Percentiles rank a stretch among this genome's conserved stretches.
Conservation (phyloP, 2,329 filamentous ascomycete species). For the Xylariaceae sp. region DNA sequence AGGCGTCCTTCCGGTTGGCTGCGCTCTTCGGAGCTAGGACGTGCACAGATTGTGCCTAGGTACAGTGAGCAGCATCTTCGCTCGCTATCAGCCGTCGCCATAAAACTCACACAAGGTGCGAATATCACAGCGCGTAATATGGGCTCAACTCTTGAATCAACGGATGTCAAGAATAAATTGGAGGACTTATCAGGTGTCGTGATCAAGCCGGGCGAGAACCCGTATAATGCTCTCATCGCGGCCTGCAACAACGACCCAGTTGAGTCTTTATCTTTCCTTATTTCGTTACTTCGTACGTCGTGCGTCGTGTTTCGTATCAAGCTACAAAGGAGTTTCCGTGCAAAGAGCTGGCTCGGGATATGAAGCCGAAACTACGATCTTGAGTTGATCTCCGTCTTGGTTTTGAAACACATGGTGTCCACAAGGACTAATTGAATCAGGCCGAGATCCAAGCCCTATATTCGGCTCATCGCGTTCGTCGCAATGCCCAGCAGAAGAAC, state of each 20-base stretch:
- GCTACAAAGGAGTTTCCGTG: no score
- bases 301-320: not conserved
- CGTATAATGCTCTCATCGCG: conserved; percentile 69
- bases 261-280: conserved; percentile 29
- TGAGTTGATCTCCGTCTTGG: no score
- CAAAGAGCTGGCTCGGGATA: no score
- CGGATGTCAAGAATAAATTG: conserved; percentile 47
- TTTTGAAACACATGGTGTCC: not conserved
- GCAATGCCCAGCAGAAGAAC: conserved; percentile 71
- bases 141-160: conserved; percentile 35
- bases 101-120: not conserved
- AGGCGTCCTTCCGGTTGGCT: no score
- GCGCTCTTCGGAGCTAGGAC: no score
- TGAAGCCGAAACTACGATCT: no score
- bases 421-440: conserved; percentile 37
- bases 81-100: not conserved
- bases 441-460: conserved; percentile 69
- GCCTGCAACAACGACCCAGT: conserved; percentile 66
- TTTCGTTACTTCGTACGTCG: not conserved
- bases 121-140: conserved; percentile 20
- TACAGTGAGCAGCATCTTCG: no score
- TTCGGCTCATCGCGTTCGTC: conserved; percentile 64
- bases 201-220: conserved; percentile 58
- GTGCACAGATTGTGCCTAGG: no score
- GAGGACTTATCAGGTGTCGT: conserved; percentile 52